These are phyloP conservation scores for Prunella vulgaris DNA, from an alignment of 257 asterid genomes.

Conservation along the genomic window DNA sequence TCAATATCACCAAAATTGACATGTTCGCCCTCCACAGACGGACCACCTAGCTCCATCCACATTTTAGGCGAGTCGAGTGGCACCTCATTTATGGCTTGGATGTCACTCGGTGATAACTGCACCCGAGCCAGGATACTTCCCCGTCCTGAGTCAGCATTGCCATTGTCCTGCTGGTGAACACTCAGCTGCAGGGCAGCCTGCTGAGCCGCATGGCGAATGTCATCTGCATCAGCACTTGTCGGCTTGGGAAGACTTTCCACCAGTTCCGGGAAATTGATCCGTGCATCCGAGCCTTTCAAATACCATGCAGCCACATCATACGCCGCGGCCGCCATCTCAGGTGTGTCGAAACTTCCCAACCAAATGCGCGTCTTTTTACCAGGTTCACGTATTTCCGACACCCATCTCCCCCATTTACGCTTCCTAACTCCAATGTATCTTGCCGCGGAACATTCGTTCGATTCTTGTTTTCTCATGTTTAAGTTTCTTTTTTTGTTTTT, in stretches of 20 bases:
- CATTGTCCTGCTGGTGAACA: neutral
- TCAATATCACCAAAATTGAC: slow-evolving; percentile 10
- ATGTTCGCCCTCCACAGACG: slow-evolving; percentile 10
- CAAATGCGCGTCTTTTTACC: slow-evolving; percentile 52
- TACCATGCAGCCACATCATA: slow-evolving; percentile 58
- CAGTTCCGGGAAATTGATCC: slow-evolving; percentile 46
- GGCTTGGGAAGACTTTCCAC: slow-evolving; percentile 39
- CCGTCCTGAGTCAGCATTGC: neutral
- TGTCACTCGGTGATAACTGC: slow-evolving; percentile 45
- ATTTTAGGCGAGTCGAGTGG: slow-evolving; percentile 63
- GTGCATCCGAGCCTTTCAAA: slow-evolving; percentile 41
- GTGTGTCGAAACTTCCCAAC: slow-evolving; percentile 53
- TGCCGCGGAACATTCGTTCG: neutral
- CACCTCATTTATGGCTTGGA: slow-evolving; percentile 59
- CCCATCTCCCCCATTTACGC: slow-evolving; percentile 66
- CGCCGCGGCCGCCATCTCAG: slow-evolving; percentile 68
- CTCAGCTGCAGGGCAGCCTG: slow-evolving; percentile 41
- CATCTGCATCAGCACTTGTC: slow-evolving; percentile 29
- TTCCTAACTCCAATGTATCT: slow-evolving; percentile 38
- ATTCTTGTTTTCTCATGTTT: slow-evolving; percentile 24
- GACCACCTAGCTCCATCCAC: slow-evolving; percentile 47
- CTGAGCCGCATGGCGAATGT: slow-evolving; percentile 45
- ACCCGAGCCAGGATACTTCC: slow-evolving; percentile 29
- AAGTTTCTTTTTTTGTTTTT: neutral
- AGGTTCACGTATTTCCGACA: slow-evolving; percentile 55